Base-by-base conservation (phyloP, 2,329 filamentous ascomycete species). In the Paracorniculantispora psalliotae region DNA sequence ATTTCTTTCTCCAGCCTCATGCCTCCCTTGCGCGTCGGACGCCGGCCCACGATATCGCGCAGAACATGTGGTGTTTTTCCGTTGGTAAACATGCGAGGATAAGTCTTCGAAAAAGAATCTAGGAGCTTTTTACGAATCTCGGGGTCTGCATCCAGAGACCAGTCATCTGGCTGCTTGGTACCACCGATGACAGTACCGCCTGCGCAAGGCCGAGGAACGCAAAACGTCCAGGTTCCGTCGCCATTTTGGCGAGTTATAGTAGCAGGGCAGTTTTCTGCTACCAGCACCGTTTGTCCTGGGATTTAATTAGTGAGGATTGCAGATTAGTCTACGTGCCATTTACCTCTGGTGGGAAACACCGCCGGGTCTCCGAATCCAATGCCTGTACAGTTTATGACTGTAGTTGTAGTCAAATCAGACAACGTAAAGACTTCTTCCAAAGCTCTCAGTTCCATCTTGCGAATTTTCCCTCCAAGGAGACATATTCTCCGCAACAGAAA, bases 121-220 rank as follows among this genome's bases (percentile, higher is more conserved):
- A 86, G 73, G n/a, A 86, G 69, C 46, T 65, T 17, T 30, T 13
- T 25, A 0, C 10, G 57, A 2, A 10, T 55, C 0, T 55, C 77
- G 1, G 63, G 60, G 0, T 76, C 81, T 1, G 83, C 79, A 19
- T 75, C 71, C 0, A 76, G 68, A 49, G 81, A 75, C 81, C 81
- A 85, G 67, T 86, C 75, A 58, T 80, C 72, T 1, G 78, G 76
- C 66, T 88, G 81, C 67, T 87, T 88, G 10, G 85, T 89, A 0
- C 86, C 86, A 5, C 86, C 86, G 21, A 89, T 80, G 41, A 89
- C 75, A 0, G 85, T 88, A 2, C 86, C 86, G 3, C 85, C 85
- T 35, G 81, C 75, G 26, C 85, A 80, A 9, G 79, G 80, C 2
- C 86, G 78, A 1, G 86, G 84, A 6, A 89, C 82, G 48, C 79